A percentile compares a stretch with the other conserved stretches of the same genome.
Conservation (phyloP, 345 rosid genomes). For the Hevea brasiliensis region DNA sequence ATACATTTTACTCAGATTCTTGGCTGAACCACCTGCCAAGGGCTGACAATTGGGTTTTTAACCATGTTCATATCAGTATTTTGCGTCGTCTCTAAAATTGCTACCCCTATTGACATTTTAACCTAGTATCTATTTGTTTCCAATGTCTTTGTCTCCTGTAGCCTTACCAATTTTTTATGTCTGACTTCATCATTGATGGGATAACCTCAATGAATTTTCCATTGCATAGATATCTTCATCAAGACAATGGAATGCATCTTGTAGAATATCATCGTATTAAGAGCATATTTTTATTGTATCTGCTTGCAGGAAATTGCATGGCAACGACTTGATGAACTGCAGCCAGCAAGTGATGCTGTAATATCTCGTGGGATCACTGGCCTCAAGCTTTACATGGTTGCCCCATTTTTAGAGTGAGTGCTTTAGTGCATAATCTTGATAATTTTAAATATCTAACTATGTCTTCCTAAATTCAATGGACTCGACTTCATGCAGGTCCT, state of each 20-base stretch:
- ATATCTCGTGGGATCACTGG: slow-evolving; percentile 86
- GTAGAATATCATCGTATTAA: background rate
- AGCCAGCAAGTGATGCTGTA: slow-evolving; percentile 66
- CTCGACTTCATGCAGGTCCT: slow-evolving; percentile 48
- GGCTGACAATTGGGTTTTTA: background rate
- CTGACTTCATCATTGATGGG: background rate
- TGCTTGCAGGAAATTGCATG: slow-evolving; percentile 87
- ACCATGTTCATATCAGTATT: background rate
- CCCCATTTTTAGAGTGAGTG: slow-evolving; percentile 87
- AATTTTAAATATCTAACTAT: background rate
- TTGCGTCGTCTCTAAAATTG: background rate
- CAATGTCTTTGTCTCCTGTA: background rate
- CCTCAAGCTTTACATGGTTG: slow-evolving; percentile 94
- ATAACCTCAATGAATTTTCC: background rate
- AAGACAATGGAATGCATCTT: background rate
- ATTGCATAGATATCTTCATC: background rate
- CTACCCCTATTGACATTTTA: background rate
- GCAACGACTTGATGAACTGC: slow-evolving; percentile 89
- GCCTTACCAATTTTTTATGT: background rate
- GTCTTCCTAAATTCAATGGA: background rate
- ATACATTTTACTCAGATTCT: background rate
- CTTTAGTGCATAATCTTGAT: background rate
- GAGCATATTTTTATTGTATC: slow-evolving; percentile 13
- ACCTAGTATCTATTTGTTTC: no score
- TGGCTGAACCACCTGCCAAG: background rate